Conservation (phyloP, 225 moss, liverwort and hornwort genomes). For the Anthoceros angustus region DNA sequence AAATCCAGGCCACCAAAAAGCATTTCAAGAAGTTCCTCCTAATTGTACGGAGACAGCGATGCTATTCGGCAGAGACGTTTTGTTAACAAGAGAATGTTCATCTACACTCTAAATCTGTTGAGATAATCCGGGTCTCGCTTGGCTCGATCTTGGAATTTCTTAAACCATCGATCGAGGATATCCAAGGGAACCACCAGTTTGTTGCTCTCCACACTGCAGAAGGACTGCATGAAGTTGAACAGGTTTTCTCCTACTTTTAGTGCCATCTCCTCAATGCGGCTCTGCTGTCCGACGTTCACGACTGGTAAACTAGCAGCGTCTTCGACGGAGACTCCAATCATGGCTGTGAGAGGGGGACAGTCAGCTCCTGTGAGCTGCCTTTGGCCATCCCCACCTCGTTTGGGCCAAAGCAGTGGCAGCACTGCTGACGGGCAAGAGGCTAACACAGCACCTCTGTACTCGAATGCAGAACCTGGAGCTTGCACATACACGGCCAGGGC, state of each 20-base stretch:
- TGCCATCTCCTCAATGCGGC: constrained; percentile 74
- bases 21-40: no score
- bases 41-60: no score
- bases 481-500: constrained; percentile 81
- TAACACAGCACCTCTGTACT: constrained; percentile 66
- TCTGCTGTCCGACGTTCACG: constrained; percentile 75
- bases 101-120: constrained; percentile 57
- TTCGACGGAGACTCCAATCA: constrained; percentile 80
- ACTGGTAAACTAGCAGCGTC: constrained; percentile 51
- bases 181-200: constrained; percentile 87
- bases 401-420: constrained; percentile 75
- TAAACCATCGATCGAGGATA: constrained; percentile 87
- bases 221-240: constrained; percentile 93
- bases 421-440: constrained; percentile 70
- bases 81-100: neutral
- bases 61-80: no score
- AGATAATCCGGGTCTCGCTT: constrained; percentile 69
- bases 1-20: no score
- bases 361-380: constrained; percentile 69
- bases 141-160: constrained; percentile 86
- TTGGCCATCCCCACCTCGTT: constrained; percentile 36
- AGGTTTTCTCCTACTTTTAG: constrained; percentile 91
- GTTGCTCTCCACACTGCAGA: constrained; percentile 75
- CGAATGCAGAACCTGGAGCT: constrained; percentile 77
- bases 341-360: constrained; percentile 59